Evolutionary conservation across 129 eudicot genomes (phyloP), one percentile per base, ranked within the genome.

Genomic region (Solidago caesia): DNA sequence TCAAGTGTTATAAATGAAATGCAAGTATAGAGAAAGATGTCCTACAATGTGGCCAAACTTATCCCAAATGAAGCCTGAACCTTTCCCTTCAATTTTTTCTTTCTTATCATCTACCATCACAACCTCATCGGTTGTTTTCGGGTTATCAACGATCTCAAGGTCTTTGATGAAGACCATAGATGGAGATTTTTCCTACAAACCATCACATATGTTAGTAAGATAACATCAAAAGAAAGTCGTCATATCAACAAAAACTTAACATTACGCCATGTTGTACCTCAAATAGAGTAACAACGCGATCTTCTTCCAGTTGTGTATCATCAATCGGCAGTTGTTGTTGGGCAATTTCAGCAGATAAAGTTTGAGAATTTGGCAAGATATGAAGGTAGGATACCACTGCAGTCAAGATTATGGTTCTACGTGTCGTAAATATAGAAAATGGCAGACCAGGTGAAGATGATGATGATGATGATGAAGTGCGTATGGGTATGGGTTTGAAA

Each of bases 21-120:
- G 16, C 5, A 41, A 41, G 1, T 11, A n/a, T 10, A 64, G 48
- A 64, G 45, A 70, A 11, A 13, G 63, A 62, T 70, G 74, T 75
- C 91, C 3, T 91, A 94, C 98, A 75, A 94, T 94, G 85, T 94
- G 98, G 69, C 98, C 98, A 87, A 85, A 94, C 61, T 85, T 85
- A 75, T 94, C 98, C 98, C 97, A 94, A 60, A 94, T 87, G 82
- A 94, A 94, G 82, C 98, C 98, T 52, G 98, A 94, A 76, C 98
- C 98, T 44, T 96, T 94, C 76, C 98, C 98, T 83, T 94, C 96
- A 48, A 90, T 88, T 75, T 68, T 88, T 27, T 86, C 96, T 80
- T 80, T 77, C 56, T 81, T 88, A 77, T 85, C 97, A 21, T 88
- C 96, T 25, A 80, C 68, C 71, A 84, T 64, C 61, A 71, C 82